Base-by-base conservation (phyloP, 768 basidiomycete species). In the Lactarius sanguifluus region DNA sequence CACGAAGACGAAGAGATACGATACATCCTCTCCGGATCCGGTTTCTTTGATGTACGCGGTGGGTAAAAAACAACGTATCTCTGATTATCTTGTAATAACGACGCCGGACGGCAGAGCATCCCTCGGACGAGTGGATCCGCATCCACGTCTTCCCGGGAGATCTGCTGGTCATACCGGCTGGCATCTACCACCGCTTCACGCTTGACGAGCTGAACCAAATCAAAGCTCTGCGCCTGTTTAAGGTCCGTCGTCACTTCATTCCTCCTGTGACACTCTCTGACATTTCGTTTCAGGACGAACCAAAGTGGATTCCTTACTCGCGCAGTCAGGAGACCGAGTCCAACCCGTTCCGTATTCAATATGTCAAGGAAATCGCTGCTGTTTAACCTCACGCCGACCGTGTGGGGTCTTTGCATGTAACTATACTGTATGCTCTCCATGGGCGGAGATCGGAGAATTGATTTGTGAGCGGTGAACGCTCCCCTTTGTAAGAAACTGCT, bases 1-100 rank as follows among this genome's bases (percentile, higher is more conserved):
- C 96, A 97, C 72, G 94, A 97, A 76, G 95, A 97, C 72, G 95
- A 98, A 73, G 95, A 98, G 77, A 96, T 96, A 73, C 82, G 95
- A 9, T 98, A 92, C 72, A 86, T 96, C 71, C 81, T 94, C 47
- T 81, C 83, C 1, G 96, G 96, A n/a, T 86, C 85, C 43, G 95
- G 94, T 0, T 98, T 87, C 81, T 98, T 97, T 74, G 96, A 98
- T 71, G 85, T 98, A 47, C 84, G 94, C 65, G 92, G 92, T 92
- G 70, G 63, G 86, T 72, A 30, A 18, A 55, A 6, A 32, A n/a
- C n/a, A 3, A 23, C 1, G 10, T 12, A 7, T 47, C n/a, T 5
- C 9, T 45, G 45, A 9, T n/a, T 10, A n/a, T 47, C n/a, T 47
- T 12, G 3, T 20, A 6, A 9, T n/a, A 10, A 4, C 5, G 36